Conservation (phyloP, 2,329 filamentous ascomycete genomes). For the Ascocoryne sarcoides region DNA sequence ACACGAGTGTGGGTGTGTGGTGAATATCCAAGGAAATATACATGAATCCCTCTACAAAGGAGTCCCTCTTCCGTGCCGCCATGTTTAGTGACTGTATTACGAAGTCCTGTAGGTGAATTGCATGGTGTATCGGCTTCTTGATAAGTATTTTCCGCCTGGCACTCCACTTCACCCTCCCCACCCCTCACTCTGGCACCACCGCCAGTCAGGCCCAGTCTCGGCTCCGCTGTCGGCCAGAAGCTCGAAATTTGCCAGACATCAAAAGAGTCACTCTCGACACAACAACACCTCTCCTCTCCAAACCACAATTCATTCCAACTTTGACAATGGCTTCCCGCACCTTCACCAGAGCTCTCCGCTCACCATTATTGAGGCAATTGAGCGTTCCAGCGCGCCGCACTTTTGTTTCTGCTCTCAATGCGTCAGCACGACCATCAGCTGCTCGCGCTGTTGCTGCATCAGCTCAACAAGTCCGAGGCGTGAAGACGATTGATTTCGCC, state of each 20-base stretch:
- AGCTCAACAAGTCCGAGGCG: constrained; percentile 59
- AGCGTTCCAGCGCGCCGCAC: constrained; percentile 52
- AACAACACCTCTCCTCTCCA: not conserved
- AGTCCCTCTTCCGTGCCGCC: no score
- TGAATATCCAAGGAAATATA: no score
- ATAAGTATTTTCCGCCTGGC: no score
- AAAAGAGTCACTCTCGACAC: constrained; percentile 7
- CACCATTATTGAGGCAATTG: constrained; percentile 55
- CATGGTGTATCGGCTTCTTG: no score
- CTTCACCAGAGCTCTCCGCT: constrained; percentile 60
- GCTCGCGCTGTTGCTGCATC: constrained; percentile 38
- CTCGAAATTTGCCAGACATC: constrained; percentile 8
- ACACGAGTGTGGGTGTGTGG: no score
- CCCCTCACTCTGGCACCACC: not conserved
- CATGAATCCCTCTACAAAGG: no score
- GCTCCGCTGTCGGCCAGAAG: constrained; percentile 12
- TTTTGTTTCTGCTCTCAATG: constrained; percentile 50
- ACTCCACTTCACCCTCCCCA: no score
- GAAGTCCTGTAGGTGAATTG: no score
- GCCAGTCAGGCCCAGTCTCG: constrained; percentile 1
- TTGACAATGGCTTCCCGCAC: constrained; percentile 67
- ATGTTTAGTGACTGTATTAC: no score
- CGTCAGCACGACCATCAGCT: constrained; percentile 44
- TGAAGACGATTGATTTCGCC: constrained; percentile 99
- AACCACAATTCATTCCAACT: constrained; percentile 16